Evolutionary conservation across 78 protist genomes (phyloP).

Genomic region (Creolimax fragrantissima): DNA sequence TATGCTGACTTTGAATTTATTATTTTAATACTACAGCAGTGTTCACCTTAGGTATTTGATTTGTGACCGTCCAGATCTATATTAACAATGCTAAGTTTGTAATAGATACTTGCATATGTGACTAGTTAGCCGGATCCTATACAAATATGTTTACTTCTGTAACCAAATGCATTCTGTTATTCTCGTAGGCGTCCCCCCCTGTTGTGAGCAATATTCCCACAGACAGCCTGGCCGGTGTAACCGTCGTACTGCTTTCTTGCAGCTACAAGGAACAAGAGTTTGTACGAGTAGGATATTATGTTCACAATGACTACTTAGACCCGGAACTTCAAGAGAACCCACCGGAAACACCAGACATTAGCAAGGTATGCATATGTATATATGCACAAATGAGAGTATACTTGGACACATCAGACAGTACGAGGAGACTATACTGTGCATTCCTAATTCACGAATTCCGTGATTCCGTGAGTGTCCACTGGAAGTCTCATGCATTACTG

Average conservation of each 20-base stretch:
- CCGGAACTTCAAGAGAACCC: conserved; percentile 14
- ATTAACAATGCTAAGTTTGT: too few species aligned
- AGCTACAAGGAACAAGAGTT: conserved; percentile 53
- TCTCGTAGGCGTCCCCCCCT: conserved; percentile 37
- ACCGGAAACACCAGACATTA: not conserved
- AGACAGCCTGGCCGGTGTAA: conserved; percentile 46
- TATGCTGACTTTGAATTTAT: too few species aligned
- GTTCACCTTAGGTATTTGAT: too few species aligned
- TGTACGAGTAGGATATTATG: conserved; percentile 50
- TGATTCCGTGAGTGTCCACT: too few species aligned
- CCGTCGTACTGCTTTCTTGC: conserved; percentile 53
- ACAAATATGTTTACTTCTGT: too few species aligned
- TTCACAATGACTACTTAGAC: conserved; percentile 4
- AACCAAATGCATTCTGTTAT: not conserved
- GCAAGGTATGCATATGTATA: not conserved
- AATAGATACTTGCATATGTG: too few species aligned
- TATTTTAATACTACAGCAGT: too few species aligned
- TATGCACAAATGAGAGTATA: not conserved
- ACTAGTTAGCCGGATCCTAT: too few species aligned
- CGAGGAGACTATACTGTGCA: not conserved
- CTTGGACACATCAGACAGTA: not conserved
- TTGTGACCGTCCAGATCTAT: too few species aligned
- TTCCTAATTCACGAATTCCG: not conserved
- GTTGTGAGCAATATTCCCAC: conserved; percentile 36
- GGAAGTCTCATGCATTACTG: too few species aligned